Percentiles rank a stretch among this genome's conserved stretches.
phyloP scores from a whole-genome alignment of 441 rosid species.

The Cnidoscolus chayamansa region DNA sequence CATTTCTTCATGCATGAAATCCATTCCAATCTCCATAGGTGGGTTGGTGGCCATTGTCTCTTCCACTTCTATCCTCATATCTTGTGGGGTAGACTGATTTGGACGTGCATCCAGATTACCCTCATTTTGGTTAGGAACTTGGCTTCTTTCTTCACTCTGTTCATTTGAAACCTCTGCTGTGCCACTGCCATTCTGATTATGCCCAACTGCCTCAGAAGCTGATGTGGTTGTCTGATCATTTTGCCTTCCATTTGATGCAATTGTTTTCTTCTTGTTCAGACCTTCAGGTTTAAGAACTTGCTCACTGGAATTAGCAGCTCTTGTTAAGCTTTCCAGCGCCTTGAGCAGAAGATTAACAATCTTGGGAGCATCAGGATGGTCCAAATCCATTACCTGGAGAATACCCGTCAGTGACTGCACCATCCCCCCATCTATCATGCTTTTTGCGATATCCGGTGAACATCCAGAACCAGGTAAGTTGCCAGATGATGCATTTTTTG shows the following conservation, averaged over 20 bases:
- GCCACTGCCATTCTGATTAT: slow-evolving; percentile 47
- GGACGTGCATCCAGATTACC: slow-evolving; percentile 47
- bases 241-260: slow-evolving; percentile 49
- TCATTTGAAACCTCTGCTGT: slow-evolving; percentile 47
- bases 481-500: slow-evolving; percentile 79
- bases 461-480: slow-evolving; percentile 84
- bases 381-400: slow-evolving; percentile 86
- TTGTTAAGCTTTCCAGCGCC: slow-evolving; percentile 83
- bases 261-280: slow-evolving; percentile 57
- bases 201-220: slow-evolving; percentile 45
- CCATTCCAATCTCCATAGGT: slow-evolving; percentile 64
- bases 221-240: slow-evolving; percentile 44
- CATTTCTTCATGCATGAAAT: slow-evolving; percentile 82
- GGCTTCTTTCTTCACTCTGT: slow-evolving; percentile 44
- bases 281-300: slow-evolving; percentile 68
- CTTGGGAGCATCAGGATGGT: slow-evolving; percentile 96
- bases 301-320: slow-evolving; percentile 91
- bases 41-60: slow-evolving; percentile 58
- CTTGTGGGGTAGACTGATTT: slow-evolving; percentile 50
- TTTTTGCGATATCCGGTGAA: slow-evolving; percentile 91
- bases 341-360: slow-evolving; percentile 79
- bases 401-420: slow-evolving; percentile 73
- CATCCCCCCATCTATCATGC: slow-evolving; percentile 96
- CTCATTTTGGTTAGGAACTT: slow-evolving; percentile 47
- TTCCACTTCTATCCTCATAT: slow-evolving; percentile 71